Evolutionary conservation across 106 monocot species (phyloP).

Genomic region (Chionographis japonica): DNA sequence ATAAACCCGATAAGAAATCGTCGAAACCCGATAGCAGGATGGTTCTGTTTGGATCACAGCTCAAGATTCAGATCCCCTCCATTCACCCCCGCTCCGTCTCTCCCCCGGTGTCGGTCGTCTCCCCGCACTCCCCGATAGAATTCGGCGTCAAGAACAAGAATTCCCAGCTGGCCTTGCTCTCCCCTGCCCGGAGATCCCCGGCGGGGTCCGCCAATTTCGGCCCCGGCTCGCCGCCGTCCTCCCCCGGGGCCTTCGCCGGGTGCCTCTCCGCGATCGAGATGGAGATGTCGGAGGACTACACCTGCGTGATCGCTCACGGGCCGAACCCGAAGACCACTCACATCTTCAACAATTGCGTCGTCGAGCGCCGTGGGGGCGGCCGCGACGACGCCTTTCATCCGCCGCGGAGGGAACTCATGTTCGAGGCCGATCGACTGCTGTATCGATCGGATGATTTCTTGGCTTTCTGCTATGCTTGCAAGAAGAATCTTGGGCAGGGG

Average conservation of each 20-base stretch:
- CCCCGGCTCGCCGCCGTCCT: not conserved
- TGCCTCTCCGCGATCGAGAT: constrained; percentile 25
- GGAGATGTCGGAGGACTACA: constrained; percentile 71
- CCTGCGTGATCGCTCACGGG: constrained; percentile 60
- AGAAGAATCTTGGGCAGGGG: constrained; percentile 42
- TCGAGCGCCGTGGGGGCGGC: constrained; percentile 27
- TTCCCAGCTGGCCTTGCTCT: constrained; percentile 37
- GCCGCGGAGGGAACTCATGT: not conserved
- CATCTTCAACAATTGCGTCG: constrained; percentile 54
- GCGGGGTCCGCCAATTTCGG: not conserved
- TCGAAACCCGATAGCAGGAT: constrained; percentile 6
- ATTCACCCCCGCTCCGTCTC: not conserved
- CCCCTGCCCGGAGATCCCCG: constrained; percentile 24
- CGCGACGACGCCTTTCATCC: not conserved
- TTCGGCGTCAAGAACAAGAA: constrained; percentile 58
- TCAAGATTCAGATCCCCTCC: constrained; percentile 44
- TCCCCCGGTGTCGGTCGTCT: constrained; percentile 1
- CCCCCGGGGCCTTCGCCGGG: constrained; percentile 9
- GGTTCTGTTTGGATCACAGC: constrained; percentile 53
- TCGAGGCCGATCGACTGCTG: not conserved
- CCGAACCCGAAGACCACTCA: constrained; percentile 57
- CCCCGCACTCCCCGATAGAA: constrained; percentile 40
- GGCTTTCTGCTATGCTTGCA: constrained; percentile 59
- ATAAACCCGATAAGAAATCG: not conserved
- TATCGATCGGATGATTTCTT: constrained; percentile 27